Percentiles rank a stretch among this genome's conserved stretches.
These are phyloP conservation scores for Picea engelmannii DNA, from an alignment of 83 land plant genomes.

Conservation along the genomic window DNA sequence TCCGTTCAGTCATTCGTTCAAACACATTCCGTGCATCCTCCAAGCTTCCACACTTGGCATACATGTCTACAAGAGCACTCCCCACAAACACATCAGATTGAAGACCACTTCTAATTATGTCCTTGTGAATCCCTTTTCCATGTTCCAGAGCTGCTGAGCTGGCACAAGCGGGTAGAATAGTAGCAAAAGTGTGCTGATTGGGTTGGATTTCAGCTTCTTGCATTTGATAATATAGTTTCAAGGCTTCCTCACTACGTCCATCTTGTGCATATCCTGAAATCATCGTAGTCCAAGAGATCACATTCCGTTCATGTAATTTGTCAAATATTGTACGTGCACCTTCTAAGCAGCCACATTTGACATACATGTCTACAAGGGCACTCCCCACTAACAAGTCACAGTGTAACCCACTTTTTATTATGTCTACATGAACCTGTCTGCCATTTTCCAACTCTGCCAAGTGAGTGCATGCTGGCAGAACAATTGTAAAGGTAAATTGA, in stretches of 20 bases:
- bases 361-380: too few relatives aligned
- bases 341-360: constrained; percentile 43
- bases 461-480: constrained; percentile 51
- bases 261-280: constrained; percentile 45
- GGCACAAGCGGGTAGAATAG: constrained; percentile 51
- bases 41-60: constrained; percentile 55
- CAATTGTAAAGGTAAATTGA: constrained; percentile 37
- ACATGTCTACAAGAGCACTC: constrained; percentile 71
- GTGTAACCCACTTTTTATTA: constrained; percentile 18
- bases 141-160: constrained; percentile 32
- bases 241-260: constrained; percentile 39
- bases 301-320: constrained; percentile 38
- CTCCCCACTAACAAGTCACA: constrained; percentile 42
- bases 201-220: constrained; percentile 31
- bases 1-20: constrained; percentile 35
- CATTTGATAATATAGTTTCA: constrained; percentile 41
- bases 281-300: constrained; percentile 66
- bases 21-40: constrained; percentile 36
- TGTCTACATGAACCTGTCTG: constrained; percentile 40
- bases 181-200: constrained; percentile 43
- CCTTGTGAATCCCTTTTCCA: constrained; percentile 55
- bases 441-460: constrained; percentile 39
- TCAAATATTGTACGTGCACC: constrained; percentile 37
- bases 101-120: constrained; percentile 39
- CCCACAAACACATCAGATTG: constrained; percentile 29